A percentile compares a stretch with the other conserved stretches of the same genome.
These are phyloP conservation scores for Plenodomus tracheiphilus DNA, from an alignment of 2,329 filamentous ascomycete genomes.

Conservation along the genomic window DNA sequence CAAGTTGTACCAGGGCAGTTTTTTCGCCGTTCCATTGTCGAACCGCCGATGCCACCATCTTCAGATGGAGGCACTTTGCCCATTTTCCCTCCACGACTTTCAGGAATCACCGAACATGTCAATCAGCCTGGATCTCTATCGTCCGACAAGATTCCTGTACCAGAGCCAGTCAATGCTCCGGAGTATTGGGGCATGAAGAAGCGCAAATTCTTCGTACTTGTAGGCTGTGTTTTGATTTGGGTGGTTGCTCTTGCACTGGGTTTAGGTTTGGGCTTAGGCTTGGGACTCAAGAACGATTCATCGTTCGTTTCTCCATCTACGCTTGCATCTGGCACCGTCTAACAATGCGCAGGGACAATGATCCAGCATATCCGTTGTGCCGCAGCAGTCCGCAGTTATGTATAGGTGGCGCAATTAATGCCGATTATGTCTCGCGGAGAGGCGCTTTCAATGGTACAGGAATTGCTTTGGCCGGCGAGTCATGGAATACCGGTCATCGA, in stretches of 20 bases:
- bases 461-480: constrained; percentile 50
- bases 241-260: constrained; percentile 41
- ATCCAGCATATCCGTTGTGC: constrained; percentile 26
- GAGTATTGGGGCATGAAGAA: constrained; percentile 24
- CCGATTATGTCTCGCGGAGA: constrained; percentile 43
- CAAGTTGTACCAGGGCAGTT: constrained; percentile 26
- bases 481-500: constrained; percentile 43
- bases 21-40: constrained; percentile 13
- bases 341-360: constrained; percentile 5
- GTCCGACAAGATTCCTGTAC: neutral
- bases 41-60: constrained; percentile 17
- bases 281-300: constrained; percentile 31
- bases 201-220: constrained; percentile 25
- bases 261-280: constrained; percentile 43
- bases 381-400: constrained; percentile 31
- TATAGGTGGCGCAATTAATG: constrained; percentile 47
- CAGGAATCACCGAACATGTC: constrained; percentile 30
- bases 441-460: constrained; percentile 55
- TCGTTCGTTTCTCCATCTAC: constrained; percentile 6
- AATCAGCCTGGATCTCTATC: constrained; percentile 14
- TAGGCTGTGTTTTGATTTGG: constrained; percentile 28
- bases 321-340: neutral
- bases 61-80: constrained; percentile 21
- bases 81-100: constrained; percentile 21
- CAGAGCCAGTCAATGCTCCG: neutral